A percentile compares a stretch with the other conserved stretches of the same genome.
These are phyloP conservation scores for Fusarium sororula DNA, from an alignment of 2,329 filamentous ascomycete species.

Conservation along the genomic window DNA sequence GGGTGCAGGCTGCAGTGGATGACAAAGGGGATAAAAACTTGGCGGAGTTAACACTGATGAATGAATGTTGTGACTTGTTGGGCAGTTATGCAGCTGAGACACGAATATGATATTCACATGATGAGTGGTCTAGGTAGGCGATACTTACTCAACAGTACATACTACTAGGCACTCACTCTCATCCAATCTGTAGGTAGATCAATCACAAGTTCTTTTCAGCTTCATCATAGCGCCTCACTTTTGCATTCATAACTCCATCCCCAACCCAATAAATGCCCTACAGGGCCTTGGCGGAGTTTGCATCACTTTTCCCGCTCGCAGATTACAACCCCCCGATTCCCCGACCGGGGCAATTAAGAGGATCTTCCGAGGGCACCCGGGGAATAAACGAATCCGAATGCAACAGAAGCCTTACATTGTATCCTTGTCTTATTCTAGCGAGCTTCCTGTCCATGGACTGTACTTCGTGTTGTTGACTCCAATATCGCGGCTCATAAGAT, in stretches of 20 bases:
- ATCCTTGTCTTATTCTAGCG: neutral
- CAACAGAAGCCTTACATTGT: neutral
- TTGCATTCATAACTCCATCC: neutral
- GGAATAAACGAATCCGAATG: conserved; percentile 13
- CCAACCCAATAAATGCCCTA: neutral
- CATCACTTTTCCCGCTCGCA: neutral
- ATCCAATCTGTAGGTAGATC: neutral
- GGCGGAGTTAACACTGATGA: neutral
- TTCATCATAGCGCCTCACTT: neutral
- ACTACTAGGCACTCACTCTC: neutral
- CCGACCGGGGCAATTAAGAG: neutral
- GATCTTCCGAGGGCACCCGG: conserved; percentile 2
- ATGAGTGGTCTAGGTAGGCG: neutral
- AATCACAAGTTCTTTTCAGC: neutral
- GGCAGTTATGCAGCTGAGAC: neutral
- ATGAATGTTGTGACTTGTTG: neutral
- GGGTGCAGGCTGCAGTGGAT: neutral
- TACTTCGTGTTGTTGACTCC: neutral
- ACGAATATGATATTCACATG: neutral
- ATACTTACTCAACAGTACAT: too few relatives aligned
- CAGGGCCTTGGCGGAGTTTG: conserved; percentile 26
- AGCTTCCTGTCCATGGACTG: neutral
- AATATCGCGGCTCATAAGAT: neutral
- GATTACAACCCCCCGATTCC: conserved; percentile 4
- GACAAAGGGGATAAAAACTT: neutral